Conservation (phyloP, 1,139 yeast genomes). For the Debaryomyces sp. region DNA sequence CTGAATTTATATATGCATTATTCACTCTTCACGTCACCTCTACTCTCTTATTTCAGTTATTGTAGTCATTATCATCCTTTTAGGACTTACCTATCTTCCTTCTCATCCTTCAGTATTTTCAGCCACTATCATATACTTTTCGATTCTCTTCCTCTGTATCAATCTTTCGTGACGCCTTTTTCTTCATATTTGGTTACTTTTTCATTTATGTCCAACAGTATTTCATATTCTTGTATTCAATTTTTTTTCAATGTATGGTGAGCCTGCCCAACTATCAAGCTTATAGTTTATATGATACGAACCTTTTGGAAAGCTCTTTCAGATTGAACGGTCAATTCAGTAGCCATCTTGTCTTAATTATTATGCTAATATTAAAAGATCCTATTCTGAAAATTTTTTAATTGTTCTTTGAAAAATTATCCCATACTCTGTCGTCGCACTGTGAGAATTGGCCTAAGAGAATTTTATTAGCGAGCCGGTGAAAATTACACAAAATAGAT, state of each 20-base stretch:
- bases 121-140: background rate
- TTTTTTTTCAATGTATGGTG: background rate
- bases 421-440: constrained; percentile 7
- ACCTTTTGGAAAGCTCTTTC: constrained; percentile 99
- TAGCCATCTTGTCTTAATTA: constrained; percentile 71
- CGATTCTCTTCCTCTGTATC: background rate
- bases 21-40: background rate
- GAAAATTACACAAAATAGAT: constrained; percentile 10
- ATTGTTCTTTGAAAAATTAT: constrained; percentile 10
- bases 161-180: background rate
- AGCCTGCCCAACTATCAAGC: background rate
- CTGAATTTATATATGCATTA: background rate
- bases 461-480: constrained; percentile 3
- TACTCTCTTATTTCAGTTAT: background rate
- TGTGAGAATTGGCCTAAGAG: background rate
- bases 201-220: background rate
- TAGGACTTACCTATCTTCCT: background rate
- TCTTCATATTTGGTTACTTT: background rate
- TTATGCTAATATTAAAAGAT: constrained; percentile 17
- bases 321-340: constrained; percentile 99
- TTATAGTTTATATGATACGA: constrained; percentile 39
- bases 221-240: background rate
- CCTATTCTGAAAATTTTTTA: constrained; percentile 16
- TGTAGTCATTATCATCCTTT: background rate
- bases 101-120: background rate